Conservation (phyloP, 352 stramenopile species). For the Pythium guiyangense region DNA sequence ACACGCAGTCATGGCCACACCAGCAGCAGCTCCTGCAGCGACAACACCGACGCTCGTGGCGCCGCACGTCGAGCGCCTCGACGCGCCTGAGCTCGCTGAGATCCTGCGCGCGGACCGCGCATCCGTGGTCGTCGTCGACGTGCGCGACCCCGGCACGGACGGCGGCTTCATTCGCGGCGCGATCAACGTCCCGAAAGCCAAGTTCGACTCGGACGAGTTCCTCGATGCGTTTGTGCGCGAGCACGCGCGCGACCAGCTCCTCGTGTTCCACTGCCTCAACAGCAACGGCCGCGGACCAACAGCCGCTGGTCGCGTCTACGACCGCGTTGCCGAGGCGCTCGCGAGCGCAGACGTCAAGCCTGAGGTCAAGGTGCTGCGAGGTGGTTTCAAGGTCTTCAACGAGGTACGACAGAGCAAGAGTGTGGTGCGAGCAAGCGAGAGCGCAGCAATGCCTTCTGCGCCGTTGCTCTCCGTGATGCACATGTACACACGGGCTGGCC, state of each 20-base stretch:
- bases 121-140: constrained; percentile 21
- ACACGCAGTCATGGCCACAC: constrained; percentile 3
- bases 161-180: constrained; percentile 32
- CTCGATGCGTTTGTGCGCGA: constrained; percentile 24
- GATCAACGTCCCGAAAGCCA: constrained; percentile 26
- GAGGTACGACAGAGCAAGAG: constrained; percentile 12
- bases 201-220: constrained; percentile 28
- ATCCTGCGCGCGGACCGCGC: constrained; percentile 8
- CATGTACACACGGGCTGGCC: too few relatives aligned
- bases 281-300: constrained; percentile 23
- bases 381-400: constrained; percentile 28
- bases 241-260: constrained; percentile 16
- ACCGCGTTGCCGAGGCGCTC: constrained; percentile 15
- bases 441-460: too few relatives aligned
- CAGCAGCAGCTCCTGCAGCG: constrained; percentile 1
- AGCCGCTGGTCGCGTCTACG: constrained; percentile 19
- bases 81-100: constrained; percentile 18
- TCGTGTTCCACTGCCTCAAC: constrained; percentile 39
- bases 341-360: constrained; percentile 15
- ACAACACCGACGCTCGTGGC: constrained; percentile 13
- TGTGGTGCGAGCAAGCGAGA: too few relatives aligned
- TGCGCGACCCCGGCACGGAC: constrained; percentile 22
- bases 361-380: constrained; percentile 21
- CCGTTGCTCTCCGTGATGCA: too few relatives aligned
- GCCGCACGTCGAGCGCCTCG: constrained; percentile 16